These are phyloP conservation scores for Luffa aegyptiaca DNA, from an alignment of 306 rosid species.

Conservation along the genomic window DNA sequence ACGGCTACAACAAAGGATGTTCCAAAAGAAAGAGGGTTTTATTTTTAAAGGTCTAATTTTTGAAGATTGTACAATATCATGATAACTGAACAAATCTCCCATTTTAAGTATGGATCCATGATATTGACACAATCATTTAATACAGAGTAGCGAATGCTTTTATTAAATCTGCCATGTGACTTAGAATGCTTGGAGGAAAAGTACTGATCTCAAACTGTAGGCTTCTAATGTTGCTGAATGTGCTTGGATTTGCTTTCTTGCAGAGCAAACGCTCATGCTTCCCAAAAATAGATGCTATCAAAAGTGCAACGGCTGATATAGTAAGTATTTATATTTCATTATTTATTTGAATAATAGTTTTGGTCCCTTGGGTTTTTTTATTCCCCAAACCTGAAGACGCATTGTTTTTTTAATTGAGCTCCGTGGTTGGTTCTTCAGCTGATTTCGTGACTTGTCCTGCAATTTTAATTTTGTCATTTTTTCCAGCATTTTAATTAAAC, in stretches of 20 bases:
- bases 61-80: not conserved
- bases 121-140: not conserved
- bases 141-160: not conserved
- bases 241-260: slow-evolving; percentile 18
- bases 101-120: not conserved
- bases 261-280: slow-evolving; percentile 78
- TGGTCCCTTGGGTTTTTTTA: not conserved
- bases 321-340: slow-evolving; percentile 39
- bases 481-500: not conserved
- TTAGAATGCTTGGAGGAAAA: not conserved
- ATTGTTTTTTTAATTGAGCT: not conserved
- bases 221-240: not conserved
- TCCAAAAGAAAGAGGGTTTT: not conserved
- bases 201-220: not conserved
- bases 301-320: slow-evolving; percentile 75
- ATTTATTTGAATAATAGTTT: not conserved
- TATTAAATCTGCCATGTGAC: not conserved
- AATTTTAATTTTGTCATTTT: not conserved
- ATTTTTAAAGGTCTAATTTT: not conserved
- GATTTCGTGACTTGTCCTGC: not conserved
- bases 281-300: slow-evolving; percentile 84
- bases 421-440: not conserved
- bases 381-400: not conserved
- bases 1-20: not conserved
- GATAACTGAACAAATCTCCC: not conserved